phyloP scores from a whole-genome alignment of 2,329 filamentous ascomycete species.

The Aspergillus sp. region DNA sequence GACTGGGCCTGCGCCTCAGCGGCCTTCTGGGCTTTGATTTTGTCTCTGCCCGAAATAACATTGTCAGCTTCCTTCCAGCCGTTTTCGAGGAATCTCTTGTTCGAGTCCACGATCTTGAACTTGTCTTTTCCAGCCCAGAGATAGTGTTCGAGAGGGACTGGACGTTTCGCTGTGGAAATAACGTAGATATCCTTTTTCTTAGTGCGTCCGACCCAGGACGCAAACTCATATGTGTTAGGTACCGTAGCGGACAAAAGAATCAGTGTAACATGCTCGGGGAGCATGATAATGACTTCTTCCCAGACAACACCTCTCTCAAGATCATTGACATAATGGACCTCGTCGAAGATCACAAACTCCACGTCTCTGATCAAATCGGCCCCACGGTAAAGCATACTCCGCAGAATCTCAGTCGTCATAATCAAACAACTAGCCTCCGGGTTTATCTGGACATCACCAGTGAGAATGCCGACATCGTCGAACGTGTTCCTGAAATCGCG shows the following conservation, averaged over 20 bases:
- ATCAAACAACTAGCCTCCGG: conserved; percentile 97
- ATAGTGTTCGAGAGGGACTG: conserved; percentile 92
- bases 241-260: conserved; percentile 95
- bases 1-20: conserved; percentile 51
- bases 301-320: conserved; percentile 93
- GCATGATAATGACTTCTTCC: conserved; percentile 99
- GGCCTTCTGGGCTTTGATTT: conserved; percentile 58
- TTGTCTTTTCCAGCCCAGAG: conserved; percentile 93
- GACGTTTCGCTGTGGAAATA: conserved; percentile 93
- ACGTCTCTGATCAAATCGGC: conserved; percentile 95
- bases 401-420: conserved; percentile 97
- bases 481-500: conserved; percentile 88
- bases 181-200: conserved; percentile 99
- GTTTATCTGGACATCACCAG: conserved; percentile 96
- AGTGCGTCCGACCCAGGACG: conserved; percentile 95
- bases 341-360: conserved; percentile 98
- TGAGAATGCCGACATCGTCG: conserved; percentile 94
- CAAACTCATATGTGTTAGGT: conserved; percentile 95
- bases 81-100: conserved; percentile 86
- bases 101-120: conserved; percentile 88
- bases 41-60: conserved; percentile 77
- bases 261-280: conserved; percentile 92
- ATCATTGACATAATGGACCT: conserved; percentile 98
- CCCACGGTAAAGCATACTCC: conserved; percentile 96
- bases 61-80: conserved; percentile 95